Conservation (phyloP, 2,329 filamentous ascomycete genomes). For the Diaporthe nobilis region DNA sequence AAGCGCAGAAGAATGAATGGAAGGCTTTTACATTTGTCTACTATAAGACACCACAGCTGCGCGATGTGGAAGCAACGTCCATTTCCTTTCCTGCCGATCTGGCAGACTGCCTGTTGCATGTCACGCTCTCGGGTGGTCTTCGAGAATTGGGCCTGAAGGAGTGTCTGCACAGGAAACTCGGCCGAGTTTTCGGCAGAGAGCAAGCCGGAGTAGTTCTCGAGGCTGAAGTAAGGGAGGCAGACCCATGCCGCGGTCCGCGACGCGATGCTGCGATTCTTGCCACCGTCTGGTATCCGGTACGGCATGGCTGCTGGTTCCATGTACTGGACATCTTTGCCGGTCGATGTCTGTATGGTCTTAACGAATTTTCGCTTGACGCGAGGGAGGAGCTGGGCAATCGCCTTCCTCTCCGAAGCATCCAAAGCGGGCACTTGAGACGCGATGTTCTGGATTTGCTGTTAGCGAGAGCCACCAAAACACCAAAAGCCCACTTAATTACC, state of each 20-base stretch:
- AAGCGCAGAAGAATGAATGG: background rate
- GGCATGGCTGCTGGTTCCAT: constrained; percentile 5
- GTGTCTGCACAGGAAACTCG: constrained; percentile 57
- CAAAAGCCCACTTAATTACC: background rate
- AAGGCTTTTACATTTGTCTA: background rate
- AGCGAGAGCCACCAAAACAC: background rate
- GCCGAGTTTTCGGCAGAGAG: background rate
- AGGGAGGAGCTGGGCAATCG: constrained; percentile 1
- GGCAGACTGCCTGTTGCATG: constrained; percentile 62
- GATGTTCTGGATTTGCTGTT: background rate
- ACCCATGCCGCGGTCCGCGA: background rate
- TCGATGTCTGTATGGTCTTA: background rate
- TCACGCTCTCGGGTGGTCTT: constrained; percentile 56
- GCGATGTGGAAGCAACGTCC: background rate
- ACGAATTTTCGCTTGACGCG: constrained; percentile 1
- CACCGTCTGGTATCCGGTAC: background rate
- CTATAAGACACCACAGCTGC: constrained; percentile 5
- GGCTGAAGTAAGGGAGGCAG: constrained; percentile 4
- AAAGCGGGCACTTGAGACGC: constrained; percentile 1
- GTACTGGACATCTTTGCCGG: background rate
- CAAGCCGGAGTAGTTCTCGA: constrained; percentile 1
- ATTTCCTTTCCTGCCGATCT: constrained; percentile 47
- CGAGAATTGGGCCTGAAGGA: constrained; percentile 61
- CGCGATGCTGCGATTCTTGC: background rate
- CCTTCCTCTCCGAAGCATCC: background rate